Evolutionary conservation across 192 early-diverging fungal genomes (phyloP).

Genomic region (Coemansia biformis): DNA sequence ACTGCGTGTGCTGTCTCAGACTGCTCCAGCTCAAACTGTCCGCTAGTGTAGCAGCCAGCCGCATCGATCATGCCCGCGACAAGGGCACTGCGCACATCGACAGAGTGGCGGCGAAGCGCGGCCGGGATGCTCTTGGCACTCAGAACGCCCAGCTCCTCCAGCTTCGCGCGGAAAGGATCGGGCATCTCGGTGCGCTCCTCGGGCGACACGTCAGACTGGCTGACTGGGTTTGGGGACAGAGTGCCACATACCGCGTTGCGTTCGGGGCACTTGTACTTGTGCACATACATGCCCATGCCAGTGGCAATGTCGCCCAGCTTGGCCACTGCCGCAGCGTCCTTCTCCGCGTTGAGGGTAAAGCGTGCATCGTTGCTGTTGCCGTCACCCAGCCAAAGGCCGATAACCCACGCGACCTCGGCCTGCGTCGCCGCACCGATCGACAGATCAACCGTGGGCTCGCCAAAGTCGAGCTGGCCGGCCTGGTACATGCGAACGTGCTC

Average conservation of each 20-base stretch:
- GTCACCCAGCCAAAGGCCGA: slow-evolving; percentile 22
- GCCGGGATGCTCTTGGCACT: slow-evolving; percentile 9
- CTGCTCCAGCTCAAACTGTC: slow-evolving; percentile 17
- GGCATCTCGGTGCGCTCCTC: not conserved
- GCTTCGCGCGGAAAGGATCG: slow-evolving; percentile 9
- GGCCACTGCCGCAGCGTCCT: slow-evolving; percentile 3
- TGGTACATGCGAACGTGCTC: slow-evolving; percentile 17
- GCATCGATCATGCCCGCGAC: slow-evolving; percentile 27
- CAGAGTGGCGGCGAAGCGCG: slow-evolving; percentile 15
- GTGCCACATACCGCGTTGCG: not conserved
- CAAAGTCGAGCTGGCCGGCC: slow-evolving; percentile 18
- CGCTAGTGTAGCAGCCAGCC: slow-evolving; percentile 6
- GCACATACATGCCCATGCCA: slow-evolving; percentile 23
- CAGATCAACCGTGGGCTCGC: slow-evolving; percentile 8
- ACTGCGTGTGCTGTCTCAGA: not conserved
- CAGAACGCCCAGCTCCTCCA: slow-evolving; percentile 13
- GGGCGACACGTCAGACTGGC: not conserved
- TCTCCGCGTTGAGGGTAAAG: slow-evolving; percentile 1
- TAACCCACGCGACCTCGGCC: slow-evolving; percentile 33
- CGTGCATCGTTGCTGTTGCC: not conserved
- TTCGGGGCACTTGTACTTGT: not conserved
- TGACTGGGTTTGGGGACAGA: not conserved
- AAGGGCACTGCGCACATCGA: slow-evolving; percentile 18
- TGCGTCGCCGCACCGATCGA: slow-evolving; percentile 15
- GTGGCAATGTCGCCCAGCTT: slow-evolving; percentile 14